These are phyloP conservation scores for Acanthamoeba lenticulata DNA, from an alignment of 208 protist genomes.

Conservation along the genomic window DNA sequence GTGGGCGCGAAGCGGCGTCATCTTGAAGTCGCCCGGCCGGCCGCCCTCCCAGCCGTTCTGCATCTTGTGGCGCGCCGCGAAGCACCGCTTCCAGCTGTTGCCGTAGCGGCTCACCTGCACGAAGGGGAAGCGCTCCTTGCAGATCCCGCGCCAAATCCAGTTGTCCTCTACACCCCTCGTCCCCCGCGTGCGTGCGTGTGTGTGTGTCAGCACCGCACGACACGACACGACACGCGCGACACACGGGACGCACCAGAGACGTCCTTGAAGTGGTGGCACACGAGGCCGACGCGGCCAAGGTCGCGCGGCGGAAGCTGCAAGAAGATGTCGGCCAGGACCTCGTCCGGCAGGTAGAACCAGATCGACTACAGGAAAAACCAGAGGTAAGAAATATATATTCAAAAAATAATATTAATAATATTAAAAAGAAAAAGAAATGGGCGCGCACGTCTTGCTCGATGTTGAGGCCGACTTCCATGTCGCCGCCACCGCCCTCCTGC, in stretches of 20 bases:
- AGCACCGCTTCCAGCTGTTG: constrained; percentile 66
- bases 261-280: constrained; percentile 49
- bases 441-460: constrained; percentile 42
- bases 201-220: neutral
- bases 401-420: too few relatives aligned
- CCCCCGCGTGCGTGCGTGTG: too few relatives aligned
- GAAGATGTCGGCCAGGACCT: constrained; percentile 50
- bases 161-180: constrained; percentile 40
- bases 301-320: neutral
- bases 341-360: constrained; percentile 25
- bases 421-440: neutral
- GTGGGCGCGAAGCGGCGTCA: constrained; percentile 31
- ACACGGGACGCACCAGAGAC: neutral
- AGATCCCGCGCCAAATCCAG: constrained; percentile 55
- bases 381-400: too few relatives aligned
- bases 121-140: constrained; percentile 65
- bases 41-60: constrained; percentile 53
- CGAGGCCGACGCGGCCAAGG: constrained; percentile 23
- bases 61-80: neutral
- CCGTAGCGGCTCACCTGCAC: constrained; percentile 38
- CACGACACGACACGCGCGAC: too few relatives aligned
- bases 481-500: neutral
- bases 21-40: constrained; percentile 58
- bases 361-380: neutral
- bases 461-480: constrained; percentile 34